A percentile compares a stretch with the other conserved stretches of the same genome.
Conservation (phyloP, 495 filamentous ascomycete genomes). For the Cercophora scortea region DNA sequence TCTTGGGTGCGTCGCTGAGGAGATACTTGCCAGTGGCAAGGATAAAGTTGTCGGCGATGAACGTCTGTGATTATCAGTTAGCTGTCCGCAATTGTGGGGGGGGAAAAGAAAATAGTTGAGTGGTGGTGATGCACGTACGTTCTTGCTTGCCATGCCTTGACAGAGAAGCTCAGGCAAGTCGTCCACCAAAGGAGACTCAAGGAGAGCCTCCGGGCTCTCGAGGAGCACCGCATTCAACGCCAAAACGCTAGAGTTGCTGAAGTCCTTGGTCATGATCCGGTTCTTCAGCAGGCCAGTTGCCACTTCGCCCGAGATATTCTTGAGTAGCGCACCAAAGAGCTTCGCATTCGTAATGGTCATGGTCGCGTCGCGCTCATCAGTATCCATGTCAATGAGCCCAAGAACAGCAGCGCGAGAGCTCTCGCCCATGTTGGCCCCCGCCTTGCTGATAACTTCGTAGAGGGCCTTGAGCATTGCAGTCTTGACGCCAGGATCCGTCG, state of each 20-base stretch:
- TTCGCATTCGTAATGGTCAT: conserved; percentile 85
- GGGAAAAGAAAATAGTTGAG: not conserved
- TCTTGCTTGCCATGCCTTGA: conserved; percentile 69
- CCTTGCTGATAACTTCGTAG: conserved; percentile 93
- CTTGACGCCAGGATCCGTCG: conserved; percentile 76
- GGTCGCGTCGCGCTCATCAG: conserved; percentile 60
- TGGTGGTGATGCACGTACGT: conserved; percentile 39
- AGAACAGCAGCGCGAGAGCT: conserved; percentile 73
- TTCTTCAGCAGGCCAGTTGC: conserved; percentile 68
- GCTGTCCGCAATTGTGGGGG: not conserved
- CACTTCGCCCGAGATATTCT: conserved; percentile 62
- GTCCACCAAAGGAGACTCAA: conserved; percentile 52
- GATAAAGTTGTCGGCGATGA: conserved; percentile 81
- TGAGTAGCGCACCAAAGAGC: conserved; percentile 80
- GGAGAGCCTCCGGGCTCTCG: conserved; percentile 63
- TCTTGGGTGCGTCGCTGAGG: conserved; percentile 52
- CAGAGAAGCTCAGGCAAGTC: conserved; percentile 69
- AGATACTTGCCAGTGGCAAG: conserved; percentile 95
- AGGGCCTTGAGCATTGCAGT: conserved; percentile 97
- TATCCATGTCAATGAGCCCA: conserved; percentile 76
- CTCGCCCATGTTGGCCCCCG: conserved; percentile 89
- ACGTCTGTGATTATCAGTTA: conserved; percentile 42
- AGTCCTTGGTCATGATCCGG: conserved; percentile 65
- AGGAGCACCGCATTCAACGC: conserved; percentile 82
- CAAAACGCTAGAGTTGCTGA: conserved; percentile 60